A percentile compares a stretch with the other conserved stretches of the same genome.
Conservation (phyloP, 1,139 yeast species). For the Kodamaea ohmeri region DNA sequence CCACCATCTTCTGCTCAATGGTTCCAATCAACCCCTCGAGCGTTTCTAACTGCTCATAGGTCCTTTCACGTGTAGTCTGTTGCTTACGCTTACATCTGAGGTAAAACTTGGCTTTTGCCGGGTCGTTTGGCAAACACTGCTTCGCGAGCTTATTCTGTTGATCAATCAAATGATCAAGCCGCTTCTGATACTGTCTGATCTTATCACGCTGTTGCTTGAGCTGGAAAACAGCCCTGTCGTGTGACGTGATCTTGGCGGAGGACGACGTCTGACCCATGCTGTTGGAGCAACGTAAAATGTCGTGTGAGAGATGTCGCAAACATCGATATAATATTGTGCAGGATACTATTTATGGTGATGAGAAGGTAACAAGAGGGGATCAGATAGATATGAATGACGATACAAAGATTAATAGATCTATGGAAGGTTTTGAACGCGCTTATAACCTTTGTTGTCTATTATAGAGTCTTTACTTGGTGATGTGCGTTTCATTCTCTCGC, state of each 20-base stretch:
- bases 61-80: constrained; percentile 60
- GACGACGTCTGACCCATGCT: constrained; percentile 46
- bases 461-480: not conserved
- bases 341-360: not conserved
- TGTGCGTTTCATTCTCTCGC: not conserved
- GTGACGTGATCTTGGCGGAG: constrained; percentile 65
- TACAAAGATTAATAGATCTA: too few relatives aligned
- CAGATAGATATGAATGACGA: too few relatives aligned
- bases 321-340: not conserved
- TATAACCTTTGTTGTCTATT: too few relatives aligned
- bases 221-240: constrained; percentile 82
- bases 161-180: constrained; percentile 53
- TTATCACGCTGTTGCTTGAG: constrained; percentile 86
- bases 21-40: constrained; percentile 70
- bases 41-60: constrained; percentile 75
- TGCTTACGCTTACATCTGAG: constrained; percentile 81
- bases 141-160: constrained; percentile 60
- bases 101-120: constrained; percentile 61
- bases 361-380: not conserved
- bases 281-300: constrained; percentile 1
- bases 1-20: constrained; percentile 86
- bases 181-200: constrained; percentile 68
- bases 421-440: too few relatives aligned
- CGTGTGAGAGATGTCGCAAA: not conserved
- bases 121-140: constrained; percentile 51